phyloP scores from a whole-genome alignment of 2,329 filamentous ascomycete species.

The Penicillium sp. region DNA sequence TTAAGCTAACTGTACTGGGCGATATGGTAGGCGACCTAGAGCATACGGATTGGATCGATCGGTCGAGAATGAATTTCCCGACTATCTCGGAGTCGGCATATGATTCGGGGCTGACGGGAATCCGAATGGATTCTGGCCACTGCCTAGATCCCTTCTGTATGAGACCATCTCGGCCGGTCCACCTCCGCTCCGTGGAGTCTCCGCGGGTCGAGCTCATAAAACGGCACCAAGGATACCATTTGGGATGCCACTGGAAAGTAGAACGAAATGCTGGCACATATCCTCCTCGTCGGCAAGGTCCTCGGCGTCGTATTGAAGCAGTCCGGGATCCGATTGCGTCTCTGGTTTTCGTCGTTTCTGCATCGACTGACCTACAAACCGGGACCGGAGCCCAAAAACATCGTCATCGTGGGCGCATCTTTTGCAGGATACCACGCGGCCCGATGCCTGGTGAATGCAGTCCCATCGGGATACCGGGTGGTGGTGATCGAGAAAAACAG shows the following conservation, averaged over 20 bases:
- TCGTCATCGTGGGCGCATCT: conserved; percentile 58
- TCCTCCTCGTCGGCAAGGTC: conserved; percentile 6
- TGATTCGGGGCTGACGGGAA: too few species aligned
- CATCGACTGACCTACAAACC: conserved; percentile 16
- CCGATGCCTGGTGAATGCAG: conserved; percentile 47
- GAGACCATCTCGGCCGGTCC: too few species aligned
- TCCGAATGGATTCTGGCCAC: too few species aligned
- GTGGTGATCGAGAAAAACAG: conserved; percentile 59
- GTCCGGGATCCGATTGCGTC: conserved; percentile 1
- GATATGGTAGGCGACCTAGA: too few species aligned
- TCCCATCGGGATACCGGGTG: conserved; percentile 53
- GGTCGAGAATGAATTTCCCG: too few species aligned
- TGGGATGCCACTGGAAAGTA: too few species aligned
- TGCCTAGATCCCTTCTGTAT: too few species aligned
- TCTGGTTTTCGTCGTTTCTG: background rate
- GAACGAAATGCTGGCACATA: conserved; percentile 1
- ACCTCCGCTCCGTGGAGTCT: conserved; percentile 3
- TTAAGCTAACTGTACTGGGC: too few species aligned
- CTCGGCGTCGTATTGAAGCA: conserved; percentile 3
- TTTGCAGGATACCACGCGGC: conserved; percentile 56
- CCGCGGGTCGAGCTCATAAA: background rate
- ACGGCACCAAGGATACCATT: too few species aligned
- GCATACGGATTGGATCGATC: too few species aligned
- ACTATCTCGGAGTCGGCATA: too few species aligned
- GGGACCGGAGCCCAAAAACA: conserved; percentile 38